Evolutionary conservation across 768 basidiomycete genomes (phyloP).

Genomic region (Suillus subaureus): DNA sequence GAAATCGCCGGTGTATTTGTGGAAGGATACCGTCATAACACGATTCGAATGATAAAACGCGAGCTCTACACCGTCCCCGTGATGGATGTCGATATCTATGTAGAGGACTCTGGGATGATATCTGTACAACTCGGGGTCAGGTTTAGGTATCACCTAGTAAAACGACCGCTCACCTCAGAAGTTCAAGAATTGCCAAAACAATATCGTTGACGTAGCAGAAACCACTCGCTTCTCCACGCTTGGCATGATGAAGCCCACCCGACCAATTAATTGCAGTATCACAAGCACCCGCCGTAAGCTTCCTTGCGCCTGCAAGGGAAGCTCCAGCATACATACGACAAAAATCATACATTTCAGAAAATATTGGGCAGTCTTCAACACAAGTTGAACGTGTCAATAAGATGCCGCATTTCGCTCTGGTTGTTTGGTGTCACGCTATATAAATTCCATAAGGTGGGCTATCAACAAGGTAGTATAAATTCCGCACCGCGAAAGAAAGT

Average conservation of each 20-base stretch:
- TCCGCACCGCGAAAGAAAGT: conserved; percentile 86
- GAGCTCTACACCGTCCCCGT: conserved; percentile 97
- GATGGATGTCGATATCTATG: conserved; percentile 99
- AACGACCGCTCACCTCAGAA: conserved; percentile 63
- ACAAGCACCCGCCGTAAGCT: conserved; percentile 79
- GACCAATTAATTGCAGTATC: conserved; percentile 99
- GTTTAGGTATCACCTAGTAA: neutral
- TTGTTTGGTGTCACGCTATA: conserved; percentile 82
- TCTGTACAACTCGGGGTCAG: conserved; percentile 41
- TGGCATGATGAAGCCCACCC: conserved; percentile 97
- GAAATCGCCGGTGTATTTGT: conserved; percentile 98
- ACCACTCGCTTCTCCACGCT: conserved; percentile 96
- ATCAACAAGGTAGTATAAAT: conserved; percentile 1
- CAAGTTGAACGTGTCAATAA: conserved; percentile 91
- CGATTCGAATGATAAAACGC: conserved; percentile 98
- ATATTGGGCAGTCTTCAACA: conserved; percentile 96
- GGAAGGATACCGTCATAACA: conserved; percentile 99
- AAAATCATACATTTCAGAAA: conserved; percentile 92
- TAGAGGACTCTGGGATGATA: conserved; percentile 94
- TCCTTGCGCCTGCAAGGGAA: conserved; percentile 88
- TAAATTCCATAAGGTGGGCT: neutral
- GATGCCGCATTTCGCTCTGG: conserved; percentile 65
- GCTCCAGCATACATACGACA: conserved; percentile 93
- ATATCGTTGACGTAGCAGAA: conserved; percentile 99
- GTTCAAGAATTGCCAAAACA: conserved; percentile 90